Conservation (phyloP, 2,329 filamentous ascomycete genomes). For the Ascosphaera apis region DNA sequence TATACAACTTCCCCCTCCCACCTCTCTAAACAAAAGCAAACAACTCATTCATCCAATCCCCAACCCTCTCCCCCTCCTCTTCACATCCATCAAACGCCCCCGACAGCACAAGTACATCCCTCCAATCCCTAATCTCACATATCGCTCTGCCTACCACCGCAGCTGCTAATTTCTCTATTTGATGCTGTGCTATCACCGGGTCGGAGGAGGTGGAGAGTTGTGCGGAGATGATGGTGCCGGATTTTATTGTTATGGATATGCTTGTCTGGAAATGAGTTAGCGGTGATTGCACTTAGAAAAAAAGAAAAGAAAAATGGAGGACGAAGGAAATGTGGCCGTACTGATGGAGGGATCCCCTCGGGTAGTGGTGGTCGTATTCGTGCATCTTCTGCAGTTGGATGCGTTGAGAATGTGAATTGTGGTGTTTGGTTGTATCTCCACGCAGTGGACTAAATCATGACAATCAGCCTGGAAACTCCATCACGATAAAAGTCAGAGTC, state of each 20-base stretch:
- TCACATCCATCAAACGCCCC: conserved; percentile 2
- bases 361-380: conserved; percentile 30
- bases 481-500: neutral
- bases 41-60: conserved; percentile 3
- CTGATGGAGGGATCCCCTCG: neutral
- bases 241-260: conserved; percentile 18
- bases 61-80: conserved; percentile 6
- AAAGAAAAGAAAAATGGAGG: neutral
- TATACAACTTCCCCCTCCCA: too few relatives aligned
- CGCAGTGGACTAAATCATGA: conserved; percentile 14
- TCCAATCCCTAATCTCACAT: neutral
- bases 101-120: neutral
- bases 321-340: neutral
- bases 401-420: conserved; percentile 48
- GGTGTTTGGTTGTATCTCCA: conserved; percentile 81
- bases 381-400: conserved; percentile 35
- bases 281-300: conserved; percentile 4
- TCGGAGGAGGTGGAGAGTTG: conserved; percentile 17
- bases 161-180: conserved; percentile 6
- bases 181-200: conserved; percentile 10
- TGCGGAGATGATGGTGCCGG: conserved; percentile 18
- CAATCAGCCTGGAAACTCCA: conserved; percentile 1
- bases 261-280: conserved; percentile 13
- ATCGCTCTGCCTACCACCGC: neutral
- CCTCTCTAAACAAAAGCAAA: conserved; percentile 3